phyloP scores from a whole-genome alignment of 768 basidiomycete species.

The Lactarius psammicola region DNA sequence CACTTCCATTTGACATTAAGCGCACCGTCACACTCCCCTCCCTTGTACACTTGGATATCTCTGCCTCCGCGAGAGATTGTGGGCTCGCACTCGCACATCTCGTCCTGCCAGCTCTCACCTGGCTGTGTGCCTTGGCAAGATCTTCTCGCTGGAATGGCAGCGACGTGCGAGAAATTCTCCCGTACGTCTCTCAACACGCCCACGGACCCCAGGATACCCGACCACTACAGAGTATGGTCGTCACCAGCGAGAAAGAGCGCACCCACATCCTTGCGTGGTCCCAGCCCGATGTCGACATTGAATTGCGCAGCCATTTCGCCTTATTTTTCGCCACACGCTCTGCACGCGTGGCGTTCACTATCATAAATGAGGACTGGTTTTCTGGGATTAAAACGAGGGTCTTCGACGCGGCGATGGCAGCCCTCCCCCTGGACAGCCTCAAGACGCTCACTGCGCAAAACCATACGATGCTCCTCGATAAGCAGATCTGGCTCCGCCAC shows the following conservation, averaged over 20 bases:
- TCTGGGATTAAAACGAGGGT: too few relatives aligned
- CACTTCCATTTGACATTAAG: neutral
- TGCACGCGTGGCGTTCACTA: neutral
- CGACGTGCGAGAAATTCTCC: conserved; percentile 8
- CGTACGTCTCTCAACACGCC: neutral
- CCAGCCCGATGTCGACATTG: neutral
- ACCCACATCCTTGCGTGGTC: conserved; percentile 14
- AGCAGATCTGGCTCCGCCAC: neutral
- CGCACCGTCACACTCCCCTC: neutral
- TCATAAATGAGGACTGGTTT: neutral
- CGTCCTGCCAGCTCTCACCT: conserved; percentile 1
- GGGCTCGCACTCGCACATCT: conserved; percentile 9
- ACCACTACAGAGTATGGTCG: conserved; percentile 8
- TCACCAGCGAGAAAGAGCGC: neutral
- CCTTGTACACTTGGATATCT: neutral
- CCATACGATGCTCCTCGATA: accelerated
- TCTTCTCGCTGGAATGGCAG: neutral
- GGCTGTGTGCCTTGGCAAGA: neutral
- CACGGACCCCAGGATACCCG: conserved; percentile 8
- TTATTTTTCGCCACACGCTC: neutral
- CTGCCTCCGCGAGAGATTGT: conserved; percentile 1
- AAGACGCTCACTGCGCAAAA: neutral
- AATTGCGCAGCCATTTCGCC: neutral
- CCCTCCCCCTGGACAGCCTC: neutral
- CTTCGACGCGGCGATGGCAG: neutral